These are phyloP conservation scores for Hanseniaspora taiwanica DNA, from an alignment of 805 yeast species.

Conservation along the genomic window DNA sequence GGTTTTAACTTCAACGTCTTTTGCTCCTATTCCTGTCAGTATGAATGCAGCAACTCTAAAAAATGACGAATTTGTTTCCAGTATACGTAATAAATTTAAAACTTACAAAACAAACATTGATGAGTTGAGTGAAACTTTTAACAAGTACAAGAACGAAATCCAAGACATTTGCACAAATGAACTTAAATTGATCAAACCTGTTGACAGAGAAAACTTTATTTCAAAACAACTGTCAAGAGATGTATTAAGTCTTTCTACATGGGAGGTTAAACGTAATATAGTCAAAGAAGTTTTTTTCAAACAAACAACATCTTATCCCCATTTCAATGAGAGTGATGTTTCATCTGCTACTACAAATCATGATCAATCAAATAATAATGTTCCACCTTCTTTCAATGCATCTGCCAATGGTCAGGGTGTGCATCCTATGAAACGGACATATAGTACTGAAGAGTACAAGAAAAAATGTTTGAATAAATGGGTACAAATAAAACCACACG, in stretches of 20 bases:
- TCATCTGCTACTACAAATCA: neutral
- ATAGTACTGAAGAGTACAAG: neutral
- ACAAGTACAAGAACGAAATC: too few relatives aligned
- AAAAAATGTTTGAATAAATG: slow-evolving; percentile 12
- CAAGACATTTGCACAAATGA: neutral
- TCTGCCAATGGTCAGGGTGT: neutral
- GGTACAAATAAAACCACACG: slow-evolving; percentile 20
- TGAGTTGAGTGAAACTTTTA: too few relatives aligned
- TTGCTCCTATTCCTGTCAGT: slow-evolving; percentile 29
- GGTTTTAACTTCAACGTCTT: slow-evolving; percentile 24
- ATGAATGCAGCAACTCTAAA: too few relatives aligned
- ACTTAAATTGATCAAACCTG: slow-evolving; percentile 9
- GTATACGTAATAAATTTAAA: too few relatives aligned
- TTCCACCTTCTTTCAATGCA: neutral
- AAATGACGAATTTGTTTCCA: too few relatives aligned
- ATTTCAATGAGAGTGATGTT: neutral
- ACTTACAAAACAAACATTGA: too few relatives aligned
- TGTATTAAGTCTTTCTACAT: slow-evolving; percentile 19
- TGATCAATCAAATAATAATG: neutral
- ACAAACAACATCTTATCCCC: slow-evolving; percentile 5
- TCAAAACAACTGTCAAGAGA: slow-evolving; percentile 18
- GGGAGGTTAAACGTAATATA: slow-evolving; percentile 9
- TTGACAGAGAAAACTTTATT: slow-evolving; percentile 19
- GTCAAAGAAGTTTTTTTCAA: slow-evolving; percentile 19
- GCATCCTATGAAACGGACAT: neutral